A percentile compares a stretch with the other conserved stretches of the same genome.
Conservation (phyloP, 2,329 filamentous ascomycete species). For the Beauveria brongniartii region DNA sequence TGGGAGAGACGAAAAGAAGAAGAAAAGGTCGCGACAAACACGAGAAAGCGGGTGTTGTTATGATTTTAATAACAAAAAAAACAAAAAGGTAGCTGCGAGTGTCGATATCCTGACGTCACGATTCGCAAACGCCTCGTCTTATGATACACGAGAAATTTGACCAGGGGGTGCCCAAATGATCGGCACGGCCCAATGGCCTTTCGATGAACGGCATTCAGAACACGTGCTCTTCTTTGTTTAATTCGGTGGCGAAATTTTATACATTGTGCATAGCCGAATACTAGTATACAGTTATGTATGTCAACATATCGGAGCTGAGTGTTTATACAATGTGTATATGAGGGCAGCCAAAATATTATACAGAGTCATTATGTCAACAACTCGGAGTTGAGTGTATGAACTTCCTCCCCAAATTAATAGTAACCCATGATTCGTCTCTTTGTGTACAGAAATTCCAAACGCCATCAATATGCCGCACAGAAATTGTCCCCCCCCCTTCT, state of each 20-base stretch:
- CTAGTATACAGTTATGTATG: neutral
- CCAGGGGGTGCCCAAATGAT: neutral
- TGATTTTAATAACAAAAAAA: neutral
- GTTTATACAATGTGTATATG: neutral
- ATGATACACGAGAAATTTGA: neutral
- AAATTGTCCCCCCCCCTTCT: neutral
- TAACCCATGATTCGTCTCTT: neutral
- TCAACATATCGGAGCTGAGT: constrained; percentile 4
- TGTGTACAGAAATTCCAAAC: neutral
- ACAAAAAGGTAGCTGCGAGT: neutral
- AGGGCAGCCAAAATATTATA: neutral
- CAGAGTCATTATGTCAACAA: neutral
- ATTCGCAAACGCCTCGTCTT: neutral
- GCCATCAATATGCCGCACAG: constrained; percentile 9
- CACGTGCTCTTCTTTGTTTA: constrained; percentile 1
- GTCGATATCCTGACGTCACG: constrained; percentile 12
- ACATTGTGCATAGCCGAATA: neutral
- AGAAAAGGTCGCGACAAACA: neutral
- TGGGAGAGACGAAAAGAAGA: neutral
- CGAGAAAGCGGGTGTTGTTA: neutral
- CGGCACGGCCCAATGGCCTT: neutral
- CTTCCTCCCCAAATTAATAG: neutral
- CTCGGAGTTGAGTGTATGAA: constrained; percentile 6
- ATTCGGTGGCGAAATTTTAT: neutral
- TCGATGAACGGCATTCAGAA: neutral